Conservation (phyloP, 768 basidiomycete species). For the Mycena vulgaris region DNA sequence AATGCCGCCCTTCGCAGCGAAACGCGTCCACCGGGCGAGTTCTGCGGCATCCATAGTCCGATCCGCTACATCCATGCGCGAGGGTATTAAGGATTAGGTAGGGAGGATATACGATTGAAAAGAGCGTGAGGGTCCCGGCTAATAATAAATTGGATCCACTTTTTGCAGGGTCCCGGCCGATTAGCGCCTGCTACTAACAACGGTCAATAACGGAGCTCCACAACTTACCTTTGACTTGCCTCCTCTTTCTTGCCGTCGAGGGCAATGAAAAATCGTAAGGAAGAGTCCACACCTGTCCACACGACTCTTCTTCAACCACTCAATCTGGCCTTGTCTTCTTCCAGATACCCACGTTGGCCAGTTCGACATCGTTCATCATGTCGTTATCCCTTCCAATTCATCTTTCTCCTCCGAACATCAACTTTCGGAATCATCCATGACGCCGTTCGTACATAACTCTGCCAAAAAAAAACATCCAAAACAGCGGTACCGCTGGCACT, state of each 20-base stretch:
- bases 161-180: neutral
- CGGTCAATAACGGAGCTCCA: neutral
- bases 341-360: neutral
- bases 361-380: neutral
- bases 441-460: no score
- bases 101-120: constrained; percentile 19
- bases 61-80: constrained; percentile 33
- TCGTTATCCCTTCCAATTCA: neutral
- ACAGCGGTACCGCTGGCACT: neutral
- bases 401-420: neutral
- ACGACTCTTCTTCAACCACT: neutral
- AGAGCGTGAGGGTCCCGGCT: constrained; percentile 26
- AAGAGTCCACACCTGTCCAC: neutral
- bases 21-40: constrained; percentile 77
- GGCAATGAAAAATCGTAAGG: neutral
- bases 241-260: neutral
- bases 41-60: constrained; percentile 32
- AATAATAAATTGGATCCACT: neutral
- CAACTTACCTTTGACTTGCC: neutral
- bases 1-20: constrained; percentile 89
- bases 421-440: neutral
- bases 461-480: no score
- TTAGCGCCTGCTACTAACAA: no score
- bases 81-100: constrained; percentile 32
- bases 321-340: neutral